Base-by-base conservation (phyloP, 2,329 filamentous ascomycete genomes). In the Aureobasidium pullulans region DNA sequence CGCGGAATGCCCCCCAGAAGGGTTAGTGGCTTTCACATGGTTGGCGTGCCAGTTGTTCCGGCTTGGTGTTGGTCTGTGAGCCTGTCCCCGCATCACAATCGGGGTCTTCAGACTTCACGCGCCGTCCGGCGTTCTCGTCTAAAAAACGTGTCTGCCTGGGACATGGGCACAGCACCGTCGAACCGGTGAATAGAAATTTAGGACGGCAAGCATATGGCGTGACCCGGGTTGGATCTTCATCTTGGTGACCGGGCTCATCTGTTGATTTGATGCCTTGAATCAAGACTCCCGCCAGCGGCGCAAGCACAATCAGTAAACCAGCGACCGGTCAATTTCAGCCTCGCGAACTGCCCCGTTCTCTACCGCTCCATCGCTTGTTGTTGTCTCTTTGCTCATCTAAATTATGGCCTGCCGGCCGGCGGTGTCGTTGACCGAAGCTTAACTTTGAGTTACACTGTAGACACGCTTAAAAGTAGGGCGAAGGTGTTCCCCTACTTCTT, bases 111-210 rank as follows among this genome's bases (percentile, higher is more conserved):
- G 23, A 46, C 43, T 15, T 39, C 19, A 23, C 15, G 13, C 32
- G 39, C 39, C 37, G 37, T 16, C 49, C 37, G 23, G 52, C 40
- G 42, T 56, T 46, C 52, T 56, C 54, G 54, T 57, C 54, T 57
- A 57, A 40, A 48, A 46, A 57, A 57, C 54, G 54, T 57, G 54
- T 46, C 34, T 57, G 54, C 54, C 54, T 57, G 43, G 23, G 40
- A 48, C 31, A 57, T 31, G 37, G 19, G 31, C 42, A 57, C 36
- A 40, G 15, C 36, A 57, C 31, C 32, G n/a, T 5, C 23, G 32
- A 48, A 57, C 54, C 54, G 54, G 54, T 57, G 54, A 57, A 34
- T 23, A n/a, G 29, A 57, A 40, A 47, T 57, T 32, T 15, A 19
- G 23, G 34, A 48, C 31, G 34, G 43, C 34, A 57, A 32, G 31